These are phyloP conservation scores for Eimeria falciformis DNA, from an alignment of 169 alveolate species.

Conservation along the genomic window DNA sequence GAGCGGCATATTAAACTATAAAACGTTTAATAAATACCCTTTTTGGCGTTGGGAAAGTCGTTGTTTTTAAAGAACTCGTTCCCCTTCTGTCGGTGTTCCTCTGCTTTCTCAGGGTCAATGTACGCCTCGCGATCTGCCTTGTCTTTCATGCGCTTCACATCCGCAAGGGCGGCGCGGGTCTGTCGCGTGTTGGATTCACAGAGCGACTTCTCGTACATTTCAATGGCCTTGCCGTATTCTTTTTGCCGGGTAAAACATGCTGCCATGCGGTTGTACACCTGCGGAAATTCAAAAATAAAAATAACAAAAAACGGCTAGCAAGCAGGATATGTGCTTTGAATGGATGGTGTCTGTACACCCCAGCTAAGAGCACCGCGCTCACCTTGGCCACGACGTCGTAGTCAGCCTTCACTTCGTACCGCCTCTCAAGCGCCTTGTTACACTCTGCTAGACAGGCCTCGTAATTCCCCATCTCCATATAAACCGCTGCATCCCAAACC, in stretches of 20 bases:
- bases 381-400: conserved; percentile 90
- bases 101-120: conserved; percentile 96
- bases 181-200: conserved; percentile 95
- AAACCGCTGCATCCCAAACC: conserved; percentile 88
- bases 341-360: too few relatives aligned
- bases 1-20: neutral
- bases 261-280: conserved; percentile 79
- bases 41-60: conserved; percentile 97
- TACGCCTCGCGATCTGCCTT: conserved; percentile 94
- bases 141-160: conserved; percentile 94
- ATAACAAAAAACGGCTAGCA: too few relatives aligned
- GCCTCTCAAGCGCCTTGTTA: conserved; percentile 94
- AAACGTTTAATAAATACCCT: conserved; percentile 52
- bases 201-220: conserved; percentile 93
- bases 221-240: conserved; percentile 91
- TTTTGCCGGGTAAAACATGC: conserved; percentile 72
- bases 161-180: conserved; percentile 94
- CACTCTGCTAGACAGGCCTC: conserved; percentile 94
- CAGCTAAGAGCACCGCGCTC: too few relatives aligned
- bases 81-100: conserved; percentile 91
- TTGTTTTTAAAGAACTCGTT: conserved; percentile 94
- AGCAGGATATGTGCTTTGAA: too few relatives aligned
- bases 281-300: too few relatives aligned
- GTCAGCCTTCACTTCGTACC: conserved; percentile 94
- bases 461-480: conserved; percentile 95